These are phyloP conservation scores for Nidularia pulvinata DNA, from an alignment of 768 basidiomycete genomes.

Conservation along the genomic window DNA sequence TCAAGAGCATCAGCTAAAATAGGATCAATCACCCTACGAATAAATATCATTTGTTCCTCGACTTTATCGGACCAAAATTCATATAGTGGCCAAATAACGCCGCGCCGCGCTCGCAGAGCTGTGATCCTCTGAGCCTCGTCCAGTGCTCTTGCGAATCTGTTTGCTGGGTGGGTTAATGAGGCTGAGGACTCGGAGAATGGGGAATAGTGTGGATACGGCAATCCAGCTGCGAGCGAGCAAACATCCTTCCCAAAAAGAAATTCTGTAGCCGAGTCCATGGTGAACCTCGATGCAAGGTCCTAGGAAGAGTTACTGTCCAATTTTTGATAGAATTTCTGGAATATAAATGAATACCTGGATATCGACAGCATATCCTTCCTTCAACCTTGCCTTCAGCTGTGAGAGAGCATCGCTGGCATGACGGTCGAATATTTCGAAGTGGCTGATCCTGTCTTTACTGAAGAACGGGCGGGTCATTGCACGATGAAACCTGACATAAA, in stretches of 20 bases:
- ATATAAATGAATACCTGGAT: conserved; percentile 42
- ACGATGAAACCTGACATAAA: conserved; percentile 49
- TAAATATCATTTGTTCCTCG: conserved; percentile 39
- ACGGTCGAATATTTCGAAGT: conserved; percentile 55
- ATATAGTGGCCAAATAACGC: conserved; percentile 45
- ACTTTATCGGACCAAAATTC: conserved; percentile 54
- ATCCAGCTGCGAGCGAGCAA: conserved; percentile 39
- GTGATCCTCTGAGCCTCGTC: conserved; percentile 41
- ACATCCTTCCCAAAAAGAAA: conserved; percentile 56
- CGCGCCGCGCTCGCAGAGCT: conserved; percentile 34
- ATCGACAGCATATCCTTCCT: conserved; percentile 49
- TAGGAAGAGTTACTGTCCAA: conserved; percentile 12
- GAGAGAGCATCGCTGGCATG: conserved; percentile 48
- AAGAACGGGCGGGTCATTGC: conserved; percentile 65
- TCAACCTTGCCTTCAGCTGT: conserved; percentile 37
- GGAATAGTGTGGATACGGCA: conserved; percentile 43
- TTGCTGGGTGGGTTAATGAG: conserved; percentile 25
- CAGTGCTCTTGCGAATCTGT: conserved; percentile 47
- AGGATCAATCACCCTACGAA: conserved; percentile 51
- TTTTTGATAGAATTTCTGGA: background rate
- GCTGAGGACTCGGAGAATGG: conserved; percentile 11
- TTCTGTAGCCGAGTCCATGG: conserved; percentile 57
- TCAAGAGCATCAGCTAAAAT: conserved; percentile 46
- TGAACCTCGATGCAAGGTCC: conserved; percentile 57
- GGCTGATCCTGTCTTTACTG: conserved; percentile 45